Percentiles rank a stretch among this genome's conserved stretches.
phyloP scores from a whole-genome alignment of 306 rosid genomes.

The Rosa rugosa region DNA sequence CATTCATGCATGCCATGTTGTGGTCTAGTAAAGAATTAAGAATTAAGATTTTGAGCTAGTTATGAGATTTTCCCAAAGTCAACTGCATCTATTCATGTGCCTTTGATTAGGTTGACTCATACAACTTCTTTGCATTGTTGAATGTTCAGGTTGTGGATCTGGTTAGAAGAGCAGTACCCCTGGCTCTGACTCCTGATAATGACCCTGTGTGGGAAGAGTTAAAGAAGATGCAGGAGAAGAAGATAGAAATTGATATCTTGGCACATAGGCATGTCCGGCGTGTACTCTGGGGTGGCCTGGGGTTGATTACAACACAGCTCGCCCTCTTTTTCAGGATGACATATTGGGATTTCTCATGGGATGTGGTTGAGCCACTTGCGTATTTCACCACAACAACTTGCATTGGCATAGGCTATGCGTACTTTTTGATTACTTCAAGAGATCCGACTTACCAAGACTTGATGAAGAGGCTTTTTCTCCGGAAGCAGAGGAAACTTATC shows the following conservation, averaged over 20 bases:
- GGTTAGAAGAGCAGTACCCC: constrained; percentile 77
- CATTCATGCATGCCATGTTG: neutral
- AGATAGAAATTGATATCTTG: constrained; percentile 63
- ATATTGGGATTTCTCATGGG: constrained; percentile 99
- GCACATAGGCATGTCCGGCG: constrained; percentile 79
- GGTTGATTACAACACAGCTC: constrained; percentile 42
- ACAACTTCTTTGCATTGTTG: constrained; percentile 8
- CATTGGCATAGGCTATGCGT: constrained; percentile 81
- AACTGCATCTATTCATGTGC: neutral
- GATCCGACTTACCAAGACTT: constrained; percentile 93
- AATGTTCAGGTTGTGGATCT: constrained; percentile 71
- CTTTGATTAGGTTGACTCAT: constrained; percentile 7
- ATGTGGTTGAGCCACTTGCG: constrained; percentile 92
- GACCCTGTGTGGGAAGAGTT: constrained; percentile 66
- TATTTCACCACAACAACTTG: constrained; percentile 71
- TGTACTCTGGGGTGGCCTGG: constrained; percentile 75
- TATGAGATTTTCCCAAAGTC: neutral
- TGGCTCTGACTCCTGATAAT: constrained; percentile 53
- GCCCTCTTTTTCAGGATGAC: constrained; percentile 85
- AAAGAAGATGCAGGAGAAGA: constrained; percentile 51
- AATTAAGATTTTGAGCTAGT: neutral
- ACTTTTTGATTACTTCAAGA: constrained; percentile 86
- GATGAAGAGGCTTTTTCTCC: constrained; percentile 76
- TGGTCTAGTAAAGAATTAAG: neutral
- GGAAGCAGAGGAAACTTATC: constrained; percentile 78